phyloP scores from a whole-genome alignment of 768 basidiomycete species.

The Pleurotus eryngii region DNA sequence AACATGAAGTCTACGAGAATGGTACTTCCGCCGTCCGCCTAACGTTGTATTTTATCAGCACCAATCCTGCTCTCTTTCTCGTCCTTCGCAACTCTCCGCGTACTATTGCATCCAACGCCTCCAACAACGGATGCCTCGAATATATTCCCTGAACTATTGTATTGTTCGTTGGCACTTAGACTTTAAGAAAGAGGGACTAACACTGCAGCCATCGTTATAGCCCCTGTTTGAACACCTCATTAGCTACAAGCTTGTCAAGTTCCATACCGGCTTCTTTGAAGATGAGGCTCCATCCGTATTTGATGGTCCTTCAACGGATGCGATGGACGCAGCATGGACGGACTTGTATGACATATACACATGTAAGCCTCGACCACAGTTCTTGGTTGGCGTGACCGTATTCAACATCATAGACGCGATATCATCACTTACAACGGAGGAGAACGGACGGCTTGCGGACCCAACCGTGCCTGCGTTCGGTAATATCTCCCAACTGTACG shows the following conservation, averaged over 20 bases:
- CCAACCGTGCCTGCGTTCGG: constrained; percentile 17
- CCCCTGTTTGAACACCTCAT: not conserved
- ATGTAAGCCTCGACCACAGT: constrained; percentile 8
- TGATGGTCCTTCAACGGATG: constrained; percentile 14
- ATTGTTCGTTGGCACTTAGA: not conserved
- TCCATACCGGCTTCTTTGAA: constrained; percentile 5
- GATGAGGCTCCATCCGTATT: constrained; percentile 2
- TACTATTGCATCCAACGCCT: not conserved
- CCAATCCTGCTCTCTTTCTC: constrained; percentile 1
- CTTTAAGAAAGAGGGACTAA: not conserved
- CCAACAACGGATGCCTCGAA: not conserved
- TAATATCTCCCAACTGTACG: constrained; percentile 16
- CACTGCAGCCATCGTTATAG: not conserved
- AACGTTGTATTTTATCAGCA: not conserved
- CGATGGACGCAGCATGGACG: constrained; percentile 18
- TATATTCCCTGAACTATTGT: not conserved
- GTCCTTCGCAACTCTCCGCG: not conserved
- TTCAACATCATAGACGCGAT: constrained; percentile 9
- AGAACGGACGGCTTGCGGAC: constrained; percentile 16
- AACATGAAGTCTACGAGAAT: not conserved
- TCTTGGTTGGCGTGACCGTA: not conserved
- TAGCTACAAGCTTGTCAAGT: not conserved
- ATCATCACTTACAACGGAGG: constrained; percentile 14
- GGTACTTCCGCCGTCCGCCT: not conserved
- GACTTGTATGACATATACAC: constrained; percentile 12